phyloP scores from a whole-genome alignment of 1,284 basidiomycete species.

The Taiwanofungus camphoratus region DNA sequence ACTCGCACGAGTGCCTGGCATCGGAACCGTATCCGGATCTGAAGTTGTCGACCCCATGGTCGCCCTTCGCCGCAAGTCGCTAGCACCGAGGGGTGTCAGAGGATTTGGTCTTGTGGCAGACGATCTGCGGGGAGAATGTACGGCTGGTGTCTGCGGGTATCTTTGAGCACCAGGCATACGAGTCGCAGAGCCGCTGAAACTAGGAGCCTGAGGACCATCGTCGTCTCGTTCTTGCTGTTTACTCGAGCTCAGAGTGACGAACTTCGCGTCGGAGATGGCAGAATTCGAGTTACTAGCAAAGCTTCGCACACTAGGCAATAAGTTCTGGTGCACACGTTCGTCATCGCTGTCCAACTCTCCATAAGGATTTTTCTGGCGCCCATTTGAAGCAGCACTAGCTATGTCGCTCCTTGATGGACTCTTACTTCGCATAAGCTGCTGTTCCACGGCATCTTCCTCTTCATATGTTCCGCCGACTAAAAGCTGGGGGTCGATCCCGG shows the following conservation, averaged over 20 bases:
- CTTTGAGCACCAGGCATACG: neutral
- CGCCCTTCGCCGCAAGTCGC: neutral
- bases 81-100: neutral
- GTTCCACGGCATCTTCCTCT: conserved; percentile 8
- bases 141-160: neutral
- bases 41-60: neutral
- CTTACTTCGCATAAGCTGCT: conserved; percentile 1
- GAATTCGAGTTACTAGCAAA: neutral
- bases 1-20: conserved; percentile 12
- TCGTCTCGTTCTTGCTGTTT: no score
- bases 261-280: neutral
- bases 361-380: conserved; percentile 1
- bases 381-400: neutral
- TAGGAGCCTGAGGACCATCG: no score
- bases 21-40: conserved; percentile 7
- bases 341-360: conserved; percentile 10
- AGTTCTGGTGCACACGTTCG: conserved; percentile 2
- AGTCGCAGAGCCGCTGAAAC: no score
- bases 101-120: neutral
- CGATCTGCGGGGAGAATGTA: neutral
- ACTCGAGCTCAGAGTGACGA: neutral
- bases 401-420: neutral
- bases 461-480: conserved; percentile 2
- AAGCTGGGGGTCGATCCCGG: no score
- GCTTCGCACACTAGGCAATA: neutral